Percentiles rank a stretch among this genome's conserved stretches.
Conservation (phyloP, 2,329 filamentous ascomycete genomes). For the Colletotrichum sojae region DNA sequence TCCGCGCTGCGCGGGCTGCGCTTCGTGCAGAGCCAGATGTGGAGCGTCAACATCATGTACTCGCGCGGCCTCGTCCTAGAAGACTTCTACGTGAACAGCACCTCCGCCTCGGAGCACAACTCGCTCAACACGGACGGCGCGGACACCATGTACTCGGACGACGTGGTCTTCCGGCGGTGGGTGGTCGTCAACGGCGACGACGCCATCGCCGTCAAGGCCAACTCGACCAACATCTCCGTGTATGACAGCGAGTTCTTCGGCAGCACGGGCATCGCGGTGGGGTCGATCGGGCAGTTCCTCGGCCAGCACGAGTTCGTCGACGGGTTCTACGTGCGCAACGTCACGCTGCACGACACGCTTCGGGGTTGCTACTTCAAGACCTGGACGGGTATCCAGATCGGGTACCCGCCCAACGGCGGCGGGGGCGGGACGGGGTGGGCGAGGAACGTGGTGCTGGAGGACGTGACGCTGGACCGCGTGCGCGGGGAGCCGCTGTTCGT, state of each 20-base stretch:
- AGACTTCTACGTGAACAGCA: conserved; percentile 69
- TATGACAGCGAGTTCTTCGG: conserved; percentile 63
- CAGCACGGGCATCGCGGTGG: conserved; percentile 69
- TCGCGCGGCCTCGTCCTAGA: conserved; percentile 62
- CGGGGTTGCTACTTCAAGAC: conserved; percentile 71
- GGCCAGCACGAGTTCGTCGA: conserved; percentile 63
- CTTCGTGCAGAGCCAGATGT: conserved; percentile 73
- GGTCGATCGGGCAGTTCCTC: conserved; percentile 69
- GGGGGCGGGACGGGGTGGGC: conserved; percentile 66
- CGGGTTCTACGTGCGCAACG: conserved; percentile 62
- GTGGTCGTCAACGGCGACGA: conserved; percentile 67
- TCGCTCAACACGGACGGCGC: conserved; percentile 59
- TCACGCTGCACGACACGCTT: conserved; percentile 60
- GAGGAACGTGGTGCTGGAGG: conserved; percentile 50
- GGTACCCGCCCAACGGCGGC: conserved; percentile 70
- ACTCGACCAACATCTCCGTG: conserved; percentile 68
- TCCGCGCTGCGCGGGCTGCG: conserved; percentile 62
- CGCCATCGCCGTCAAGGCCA: conserved; percentile 67
- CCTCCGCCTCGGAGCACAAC: conserved; percentile 49
- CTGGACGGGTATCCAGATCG: conserved; percentile 66
- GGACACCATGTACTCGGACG: conserved; percentile 67
- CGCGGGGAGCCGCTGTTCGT: conserved; percentile 51
- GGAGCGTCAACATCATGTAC: conserved; percentile 68
- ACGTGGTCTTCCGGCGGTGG: conserved; percentile 67
- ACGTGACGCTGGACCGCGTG: conserved; percentile 47